These are phyloP conservation scores for Ascochyta viciae-villosae DNA, from an alignment of 2,329 filamentous ascomycete species.

Conservation along the genomic window DNA sequence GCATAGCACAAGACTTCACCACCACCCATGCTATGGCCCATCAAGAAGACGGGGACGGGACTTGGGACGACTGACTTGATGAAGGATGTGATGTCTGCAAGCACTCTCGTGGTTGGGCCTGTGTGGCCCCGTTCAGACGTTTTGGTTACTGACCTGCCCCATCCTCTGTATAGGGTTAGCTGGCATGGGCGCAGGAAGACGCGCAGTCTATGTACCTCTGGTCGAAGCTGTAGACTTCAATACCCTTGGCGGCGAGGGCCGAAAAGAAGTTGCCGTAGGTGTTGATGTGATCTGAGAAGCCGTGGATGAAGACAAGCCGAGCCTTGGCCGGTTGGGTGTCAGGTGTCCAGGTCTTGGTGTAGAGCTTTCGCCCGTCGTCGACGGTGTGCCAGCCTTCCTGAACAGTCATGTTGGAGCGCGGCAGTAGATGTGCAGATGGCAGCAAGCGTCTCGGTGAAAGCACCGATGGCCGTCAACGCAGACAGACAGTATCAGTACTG, in stretches of 20 bases:
- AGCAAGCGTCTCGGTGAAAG: too few relatives aligned
- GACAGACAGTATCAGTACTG: too few relatives aligned
- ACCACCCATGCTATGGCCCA: conserved; percentile 93
- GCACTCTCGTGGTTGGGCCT: conserved; percentile 74
- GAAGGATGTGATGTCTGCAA: conserved; percentile 81
- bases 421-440: not conserved
- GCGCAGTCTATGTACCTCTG: conserved; percentile 61
- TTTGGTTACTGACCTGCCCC: conserved; percentile 75
- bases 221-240: conserved; percentile 80
- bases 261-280: conserved; percentile 79
- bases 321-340: conserved; percentile 64
- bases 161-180: conserved; percentile 64
- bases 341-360: conserved; percentile 69
- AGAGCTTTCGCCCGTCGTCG: conserved; percentile 62
- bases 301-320: conserved; percentile 83
- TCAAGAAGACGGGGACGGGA: conserved; percentile 73
- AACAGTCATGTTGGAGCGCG: conserved; percentile 43
- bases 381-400: conserved; percentile 61
- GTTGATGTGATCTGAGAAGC: conserved; percentile 76
- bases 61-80: conserved; percentile 65
- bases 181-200: not conserved
- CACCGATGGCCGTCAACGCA: too few relatives aligned
- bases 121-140: conserved; percentile 72
- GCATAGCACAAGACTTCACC: conserved; percentile 73
- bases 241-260: conserved; percentile 71